phyloP scores from a whole-genome alignment of 2,329 filamentous ascomycete species.

The Aspergillus clavatus region DNA sequence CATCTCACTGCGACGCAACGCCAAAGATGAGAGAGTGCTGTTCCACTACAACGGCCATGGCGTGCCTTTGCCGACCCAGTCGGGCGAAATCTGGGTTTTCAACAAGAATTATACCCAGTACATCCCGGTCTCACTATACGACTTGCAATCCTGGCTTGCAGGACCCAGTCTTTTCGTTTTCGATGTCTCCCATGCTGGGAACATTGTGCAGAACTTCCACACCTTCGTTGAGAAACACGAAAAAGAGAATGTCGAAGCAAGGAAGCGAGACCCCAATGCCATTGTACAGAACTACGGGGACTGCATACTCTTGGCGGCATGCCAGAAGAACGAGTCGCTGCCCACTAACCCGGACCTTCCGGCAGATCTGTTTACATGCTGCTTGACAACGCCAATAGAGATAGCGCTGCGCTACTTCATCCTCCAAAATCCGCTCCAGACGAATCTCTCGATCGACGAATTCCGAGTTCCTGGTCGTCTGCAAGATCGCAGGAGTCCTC shows the following conservation, averaged over 20 bases:
- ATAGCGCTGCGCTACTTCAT: conserved; percentile 97
- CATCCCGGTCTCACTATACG: conserved; percentile 92
- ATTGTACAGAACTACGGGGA: conserved; percentile 65
- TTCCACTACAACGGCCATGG: conserved; percentile 99
- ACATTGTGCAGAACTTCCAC: conserved; percentile 92
- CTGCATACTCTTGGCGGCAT: conserved; percentile 89
- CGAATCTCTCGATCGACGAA: conserved; percentile 68
- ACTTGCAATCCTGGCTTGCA: conserved; percentile 91
- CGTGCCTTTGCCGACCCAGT: conserved; percentile 89
- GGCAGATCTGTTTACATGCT: conserved; percentile 92
- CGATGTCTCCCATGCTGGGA: conserved; percentile 94
- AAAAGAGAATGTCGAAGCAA: conserved; percentile 73
- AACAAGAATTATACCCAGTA: conserved; percentile 99
- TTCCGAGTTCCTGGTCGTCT: conserved; percentile 86
- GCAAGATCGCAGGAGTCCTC: conserved; percentile 85
- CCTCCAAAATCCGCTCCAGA: conserved; percentile 74
- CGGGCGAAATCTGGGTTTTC: conserved; percentile 98
- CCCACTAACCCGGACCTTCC: conserved; percentile 91
- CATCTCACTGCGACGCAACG: conserved; percentile 80
- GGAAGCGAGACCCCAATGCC: conserved; percentile 68
- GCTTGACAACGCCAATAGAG: conserved; percentile 92
- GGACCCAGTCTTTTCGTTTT: conserved; percentile 96
- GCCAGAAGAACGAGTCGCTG: conserved; percentile 82
- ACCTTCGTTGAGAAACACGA: conserved; percentile 94
- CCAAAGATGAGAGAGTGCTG: conserved; percentile 92